Evolutionary conservation across 129 eudicot species (phyloP), one percentile per base, ranked within the genome.

Genomic region (Saposhnikovia divaricata): DNA sequence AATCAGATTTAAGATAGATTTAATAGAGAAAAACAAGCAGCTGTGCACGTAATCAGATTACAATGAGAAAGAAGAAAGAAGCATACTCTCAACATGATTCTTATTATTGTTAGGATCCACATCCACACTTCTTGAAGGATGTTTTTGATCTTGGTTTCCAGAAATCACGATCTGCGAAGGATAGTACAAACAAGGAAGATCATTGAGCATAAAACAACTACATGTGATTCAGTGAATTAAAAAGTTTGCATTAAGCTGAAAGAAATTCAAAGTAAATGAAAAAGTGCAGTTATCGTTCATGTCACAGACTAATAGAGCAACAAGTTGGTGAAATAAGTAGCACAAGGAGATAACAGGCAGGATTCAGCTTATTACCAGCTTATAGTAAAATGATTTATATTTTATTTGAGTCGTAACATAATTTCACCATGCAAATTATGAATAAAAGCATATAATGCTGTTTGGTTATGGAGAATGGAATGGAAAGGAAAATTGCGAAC

Each of bases 101-200:
- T 81, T 86, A 77, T 83, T 59, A n/a, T 73, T 66, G n/a, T 70
- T 80, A 55, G 71, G 78, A 81, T 57, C 89, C 40, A 79, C 80
- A 39, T 63, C 85, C 43, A 79, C 69, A 81, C 82, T 80, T 85
- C 80, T 86, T 73, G 23, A 21, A 5, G 92, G 79, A 81, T 78
- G 55, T 73, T 75, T 86, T 55, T 85, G 88, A 48, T 81, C 86
- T 79, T 85, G 83, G 42, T 83, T 82, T 72, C 98, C 97, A 84
- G 97, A 87, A 66, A 93, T 85, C 77, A 93, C 93, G 37, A 91
- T 80, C 98, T 93, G 87, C 69, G 15, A n/a, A 9, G 40, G 46
- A 79, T 11, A n/a, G 8, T 28, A 16, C 23, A 13, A 69, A 47
- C 0, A 5, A 68, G 37, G 38, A 21, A 80, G 18, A 74, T 59